Evolutionary conservation across 345 rosid species (phyloP).

Genomic region (Mercurialis annua): DNA sequence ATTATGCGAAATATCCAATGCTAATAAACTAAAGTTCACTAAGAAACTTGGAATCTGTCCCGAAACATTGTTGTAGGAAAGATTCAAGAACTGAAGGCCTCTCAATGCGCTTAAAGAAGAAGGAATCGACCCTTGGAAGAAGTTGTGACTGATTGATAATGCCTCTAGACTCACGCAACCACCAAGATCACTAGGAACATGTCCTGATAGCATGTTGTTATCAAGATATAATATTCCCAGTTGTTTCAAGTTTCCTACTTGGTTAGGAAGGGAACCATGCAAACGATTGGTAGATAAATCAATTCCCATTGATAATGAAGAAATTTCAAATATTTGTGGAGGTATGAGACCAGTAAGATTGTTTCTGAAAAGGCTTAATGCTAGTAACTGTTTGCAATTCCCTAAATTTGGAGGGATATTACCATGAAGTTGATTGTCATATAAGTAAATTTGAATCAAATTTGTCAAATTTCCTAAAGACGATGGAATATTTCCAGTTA

Average conservation of each 20-base stretch:
- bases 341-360: constrained; percentile 7
- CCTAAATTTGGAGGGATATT: constrained; percentile 11
- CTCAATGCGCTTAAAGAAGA: not conserved
- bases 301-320: constrained; percentile 7
- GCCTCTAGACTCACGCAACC: not conserved
- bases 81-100: not conserved
- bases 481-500: constrained; percentile 1
- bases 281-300: constrained; percentile 9
- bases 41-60: no score
- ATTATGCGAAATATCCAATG: no score
- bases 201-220: not conserved
- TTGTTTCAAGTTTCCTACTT: not conserved
- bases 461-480: constrained; percentile 11
- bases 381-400: not conserved
- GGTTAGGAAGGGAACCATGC: not conserved
- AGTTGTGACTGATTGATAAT: not conserved
- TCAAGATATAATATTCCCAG: not conserved
- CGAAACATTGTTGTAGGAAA: constrained; percentile 7
- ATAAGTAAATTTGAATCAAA: not conserved
- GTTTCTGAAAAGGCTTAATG: not conserved
- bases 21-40: no score
- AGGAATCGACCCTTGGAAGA: not conserved
- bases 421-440: not conserved
- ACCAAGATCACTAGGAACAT: not conserved
- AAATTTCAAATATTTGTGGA: not conserved